phyloP scores from a whole-genome alignment of 768 basidiomycete genomes.

The Russula compacta region DNA sequence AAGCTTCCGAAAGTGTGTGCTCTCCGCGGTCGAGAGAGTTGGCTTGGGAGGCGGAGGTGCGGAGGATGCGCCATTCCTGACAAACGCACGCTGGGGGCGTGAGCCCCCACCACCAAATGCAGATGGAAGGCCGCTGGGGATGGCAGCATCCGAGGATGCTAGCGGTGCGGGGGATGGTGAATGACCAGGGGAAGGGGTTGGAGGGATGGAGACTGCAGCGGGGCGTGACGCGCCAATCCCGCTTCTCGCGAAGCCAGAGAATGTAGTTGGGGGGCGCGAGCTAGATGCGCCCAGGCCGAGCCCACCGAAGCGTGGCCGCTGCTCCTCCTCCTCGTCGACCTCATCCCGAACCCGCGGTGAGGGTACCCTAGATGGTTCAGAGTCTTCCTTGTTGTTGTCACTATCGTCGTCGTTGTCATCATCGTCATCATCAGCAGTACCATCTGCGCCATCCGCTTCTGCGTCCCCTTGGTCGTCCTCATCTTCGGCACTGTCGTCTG shows the following conservation, averaged over 20 bases:
- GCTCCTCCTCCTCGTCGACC: conserved; percentile 38
- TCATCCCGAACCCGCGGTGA: conserved; percentile 48
- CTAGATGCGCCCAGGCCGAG: conserved; percentile 33
- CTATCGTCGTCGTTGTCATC: conserved; percentile 27
- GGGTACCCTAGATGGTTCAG: conserved; percentile 43
- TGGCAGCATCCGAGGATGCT: conserved; percentile 22
- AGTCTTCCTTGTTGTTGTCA: conserved; percentile 34
- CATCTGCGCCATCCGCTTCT: conserved; percentile 30
- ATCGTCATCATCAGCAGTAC: conserved; percentile 25
- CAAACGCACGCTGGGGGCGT: conserved; percentile 42
- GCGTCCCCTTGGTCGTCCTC: conserved; percentile 19
- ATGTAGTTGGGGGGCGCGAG: conserved; percentile 15
- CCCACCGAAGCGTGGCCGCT: conserved; percentile 37
- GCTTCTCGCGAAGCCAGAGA: conserved; percentile 33
- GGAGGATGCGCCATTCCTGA: conserved; percentile 41
- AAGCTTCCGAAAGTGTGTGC: conserved; percentile 76
- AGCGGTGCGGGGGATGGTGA: conserved; percentile 37
- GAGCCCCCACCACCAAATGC: conserved; percentile 31
- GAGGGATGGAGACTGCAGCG: conserved; percentile 17
- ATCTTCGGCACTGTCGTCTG: conserved; percentile 29
- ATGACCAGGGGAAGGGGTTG: conserved; percentile 34
- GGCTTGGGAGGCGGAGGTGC: conserved; percentile 36
- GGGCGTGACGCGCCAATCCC: conserved; percentile 35
- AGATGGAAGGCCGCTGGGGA: conserved; percentile 31
- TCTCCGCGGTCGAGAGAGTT: conserved; percentile 54